Evolutionary conservation across 345 rosid genomes (phyloP), one percentile per base, ranked within the genome.

Genomic region (Citrus reticulata): DNA sequence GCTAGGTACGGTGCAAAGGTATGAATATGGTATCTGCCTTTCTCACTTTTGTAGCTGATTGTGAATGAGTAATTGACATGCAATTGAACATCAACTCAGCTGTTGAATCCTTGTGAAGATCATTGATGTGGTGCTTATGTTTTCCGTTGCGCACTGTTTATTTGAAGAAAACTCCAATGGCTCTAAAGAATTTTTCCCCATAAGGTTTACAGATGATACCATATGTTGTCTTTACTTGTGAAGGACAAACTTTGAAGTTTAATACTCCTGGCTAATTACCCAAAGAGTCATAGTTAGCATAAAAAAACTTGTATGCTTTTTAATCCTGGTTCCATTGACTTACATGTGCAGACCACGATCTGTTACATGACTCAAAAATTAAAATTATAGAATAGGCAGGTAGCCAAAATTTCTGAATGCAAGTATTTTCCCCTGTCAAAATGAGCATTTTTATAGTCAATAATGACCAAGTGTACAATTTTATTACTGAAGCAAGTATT

Each of bases 1-100:
- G 98, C 91, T 82, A 94, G 90, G 88, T 97, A 90, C 20, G 99
- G 99, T 74, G 98, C 99, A 39, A 94, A 97, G 99, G 98, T 97
- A 94, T 74, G 92, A 68, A 57, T 72, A 76, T 57, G 42, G 73
- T 81, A 24, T 77, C 72, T 64, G 30, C 70, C 40, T 60, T 22
- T 30, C 42, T 22, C 75, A 27, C 70, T 14, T 37, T 55, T 40
- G 54, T 63, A 73, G 35, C 29, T 57, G 49, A 42, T 54, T 40
- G 10, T 8, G 39, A 46, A 51, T 55, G 51, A 34, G 61, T 24
- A 39, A 37, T 61, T 32, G 19, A 59, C 27, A 59, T 11, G 20
- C 55, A 51, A 51, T 25, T 34, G 46, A 46, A 62, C 59, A 68
- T 59, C 13, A 67, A 29, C 30, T 20, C 3, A 42, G 46, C 63